phyloP scores from a whole-genome alignment of 306 rosid species.

The Inga oerstediana region DNA sequence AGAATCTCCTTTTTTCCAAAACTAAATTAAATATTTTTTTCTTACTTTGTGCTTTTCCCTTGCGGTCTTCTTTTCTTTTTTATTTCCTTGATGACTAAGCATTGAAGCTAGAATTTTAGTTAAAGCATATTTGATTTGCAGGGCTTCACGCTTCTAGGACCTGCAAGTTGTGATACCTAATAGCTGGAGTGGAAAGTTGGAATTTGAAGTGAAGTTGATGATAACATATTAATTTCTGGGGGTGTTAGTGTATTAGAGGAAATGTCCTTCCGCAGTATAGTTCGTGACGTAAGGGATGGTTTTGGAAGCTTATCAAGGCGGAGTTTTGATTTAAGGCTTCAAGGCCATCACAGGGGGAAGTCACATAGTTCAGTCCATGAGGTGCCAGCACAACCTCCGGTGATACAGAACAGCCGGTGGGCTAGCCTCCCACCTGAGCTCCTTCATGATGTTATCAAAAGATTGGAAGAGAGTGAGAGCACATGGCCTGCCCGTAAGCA shows the following conservation, averaged over 20 bases:
- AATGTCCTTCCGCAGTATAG: constrained; percentile 96
- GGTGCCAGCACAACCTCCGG: constrained; percentile 58
- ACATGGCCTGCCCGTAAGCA: constrained; percentile 87
- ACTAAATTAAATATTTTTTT: not conserved
- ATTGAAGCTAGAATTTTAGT: constrained; percentile 44
- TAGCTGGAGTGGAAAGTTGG: constrained; percentile 32
- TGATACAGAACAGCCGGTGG: constrained; percentile 86
- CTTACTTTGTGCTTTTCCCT: constrained; percentile 68
- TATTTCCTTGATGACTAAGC: constrained; percentile 54
- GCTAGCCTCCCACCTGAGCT: constrained; percentile 97
- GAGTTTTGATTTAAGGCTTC: constrained; percentile 84
- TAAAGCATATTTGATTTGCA: constrained; percentile 54
- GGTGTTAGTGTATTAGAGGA: constrained; percentile 38
- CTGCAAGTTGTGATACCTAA: constrained; percentile 22
- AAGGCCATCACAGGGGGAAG: constrained; percentile 69
- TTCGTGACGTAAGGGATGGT: constrained; percentile 95
- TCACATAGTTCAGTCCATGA: constrained; percentile 83
- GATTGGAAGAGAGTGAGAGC: constrained; percentile 90
- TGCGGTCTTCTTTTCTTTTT: constrained; percentile 48
- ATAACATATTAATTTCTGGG: constrained; percentile 36
- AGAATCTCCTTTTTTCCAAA: constrained; percentile 53
- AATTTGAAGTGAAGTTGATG: constrained; percentile 34
- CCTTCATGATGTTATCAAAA: constrained; percentile 77
- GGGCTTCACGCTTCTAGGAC: constrained; percentile 33
- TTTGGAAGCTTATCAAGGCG: constrained; percentile 91